A percentile compares a stretch with the other conserved stretches of the same genome.
Evolutionary conservation across 805 yeast species (phyloP).

Genomic region (Debaryomyces hansenii): DNA sequence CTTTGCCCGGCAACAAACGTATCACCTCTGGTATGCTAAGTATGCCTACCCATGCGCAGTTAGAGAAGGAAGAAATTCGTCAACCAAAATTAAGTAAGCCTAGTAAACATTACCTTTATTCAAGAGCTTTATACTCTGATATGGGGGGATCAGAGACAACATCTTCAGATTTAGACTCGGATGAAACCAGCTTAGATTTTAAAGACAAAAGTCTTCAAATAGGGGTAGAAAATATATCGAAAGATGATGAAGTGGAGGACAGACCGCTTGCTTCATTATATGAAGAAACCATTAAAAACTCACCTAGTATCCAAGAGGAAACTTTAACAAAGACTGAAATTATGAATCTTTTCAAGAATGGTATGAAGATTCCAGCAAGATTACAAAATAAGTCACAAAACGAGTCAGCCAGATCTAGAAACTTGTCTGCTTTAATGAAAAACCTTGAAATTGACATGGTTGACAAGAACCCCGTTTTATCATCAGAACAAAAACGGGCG

Average conservation of each 20-base stretch:
- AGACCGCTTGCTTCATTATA: background rate
- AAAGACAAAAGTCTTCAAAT: background rate
- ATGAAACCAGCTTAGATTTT: background rate
- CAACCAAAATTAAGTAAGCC: background rate
- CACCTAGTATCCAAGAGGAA: background rate
- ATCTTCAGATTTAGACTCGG: background rate
- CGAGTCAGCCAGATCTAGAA: background rate
- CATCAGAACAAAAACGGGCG: slow-evolving; percentile 1
- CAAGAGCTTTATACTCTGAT: no score
- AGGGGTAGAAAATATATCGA: background rate
- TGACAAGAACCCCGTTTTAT: slow-evolving; percentile 11
- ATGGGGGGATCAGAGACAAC: background rate
- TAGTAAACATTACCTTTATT: no score
- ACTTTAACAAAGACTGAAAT: slow-evolving; percentile 14
- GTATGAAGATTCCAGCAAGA: slow-evolving; percentile 12
- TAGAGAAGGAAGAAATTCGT: slow-evolving; percentile 19
- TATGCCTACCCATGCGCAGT: slow-evolving; percentile 30
- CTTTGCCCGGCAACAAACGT: slow-evolving; percentile 17
- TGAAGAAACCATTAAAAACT: background rate
- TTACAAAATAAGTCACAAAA: slow-evolving; percentile 3
- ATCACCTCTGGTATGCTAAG: slow-evolving; percentile 45
- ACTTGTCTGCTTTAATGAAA: slow-evolving; percentile 10
- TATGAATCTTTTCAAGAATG: slow-evolving; percentile 21
- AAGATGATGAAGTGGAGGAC: background rate
- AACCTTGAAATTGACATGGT: slow-evolving; percentile 24